Conservation (phyloP, 345 rosid species). For the Cardamine occulta region DNA sequence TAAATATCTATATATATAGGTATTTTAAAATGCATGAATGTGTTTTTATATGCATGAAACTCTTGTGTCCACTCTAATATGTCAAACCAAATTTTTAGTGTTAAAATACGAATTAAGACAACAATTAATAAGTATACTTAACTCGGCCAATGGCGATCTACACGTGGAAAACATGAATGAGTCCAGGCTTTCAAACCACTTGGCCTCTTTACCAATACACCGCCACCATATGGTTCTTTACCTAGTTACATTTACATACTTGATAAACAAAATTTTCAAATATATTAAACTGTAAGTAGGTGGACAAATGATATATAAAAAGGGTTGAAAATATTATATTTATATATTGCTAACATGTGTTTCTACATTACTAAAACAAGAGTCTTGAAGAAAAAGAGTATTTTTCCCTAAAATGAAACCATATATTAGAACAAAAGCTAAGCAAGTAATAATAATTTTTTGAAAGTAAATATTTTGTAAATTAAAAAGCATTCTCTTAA, state of each 20-base stretch:
- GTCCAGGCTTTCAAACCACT: slow-evolving; percentile 27
- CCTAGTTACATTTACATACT: background rate
- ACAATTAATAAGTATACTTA: background rate
- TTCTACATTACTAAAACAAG: background rate
- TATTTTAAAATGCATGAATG: slow-evolving; percentile 8
- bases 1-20: slow-evolving; percentile 13
- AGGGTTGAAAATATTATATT: background rate
- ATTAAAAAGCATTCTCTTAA: background rate
- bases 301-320: background rate
- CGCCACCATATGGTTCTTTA: slow-evolving; percentile 17
- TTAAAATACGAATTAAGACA: slow-evolving; percentile 11
- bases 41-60: background rate
- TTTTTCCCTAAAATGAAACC: background rate
- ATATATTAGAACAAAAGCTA: background rate
- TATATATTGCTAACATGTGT: background rate
- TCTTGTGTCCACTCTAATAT: slow-evolving; percentile 14
- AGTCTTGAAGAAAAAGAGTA: background rate
- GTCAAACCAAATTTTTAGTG: background rate
- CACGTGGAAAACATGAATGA: slow-evolving; percentile 40
- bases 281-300: background rate
- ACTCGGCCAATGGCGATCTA: slow-evolving; percentile 4
- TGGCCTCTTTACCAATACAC: slow-evolving; percentile 32
- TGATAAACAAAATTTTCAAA: background rate
- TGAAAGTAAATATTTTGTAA: no score
- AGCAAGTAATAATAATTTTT: no score